phyloP scores from a whole-genome alignment of 2,329 filamentous ascomycete genomes.

The Trichophyton benhamiae region DNA sequence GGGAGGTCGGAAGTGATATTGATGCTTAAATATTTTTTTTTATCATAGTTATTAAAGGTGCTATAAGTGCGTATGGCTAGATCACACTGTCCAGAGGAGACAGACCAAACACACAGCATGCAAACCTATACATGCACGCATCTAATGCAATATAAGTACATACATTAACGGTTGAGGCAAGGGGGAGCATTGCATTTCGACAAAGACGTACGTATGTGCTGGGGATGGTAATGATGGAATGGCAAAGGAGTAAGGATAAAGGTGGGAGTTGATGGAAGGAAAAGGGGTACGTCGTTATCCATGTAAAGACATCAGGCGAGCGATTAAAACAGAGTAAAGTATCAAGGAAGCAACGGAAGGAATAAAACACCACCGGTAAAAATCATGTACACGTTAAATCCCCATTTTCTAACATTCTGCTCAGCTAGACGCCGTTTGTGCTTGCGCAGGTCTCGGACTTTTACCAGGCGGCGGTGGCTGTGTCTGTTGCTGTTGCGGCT shows the following conservation, averaged over 20 bases:
- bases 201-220: background rate
- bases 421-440: constrained; percentile 30
- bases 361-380: background rate
- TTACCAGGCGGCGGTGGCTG: background rate
- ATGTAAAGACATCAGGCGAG: constrained; percentile 1
- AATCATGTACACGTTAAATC: background rate
- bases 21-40: background rate
- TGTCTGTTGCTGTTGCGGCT: background rate
- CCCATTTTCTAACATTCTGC: background rate
- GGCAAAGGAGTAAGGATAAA: background rate
- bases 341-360: background rate
- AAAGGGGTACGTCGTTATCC: background rate
- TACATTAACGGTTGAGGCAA: background rate
- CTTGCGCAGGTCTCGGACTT: constrained; percentile 32
- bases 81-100: background rate
- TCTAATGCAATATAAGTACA: constrained; percentile 5
- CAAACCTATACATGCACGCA: constrained; percentile 4
- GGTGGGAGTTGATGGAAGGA: background rate
- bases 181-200: background rate
- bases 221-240: background rate
- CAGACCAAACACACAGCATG: background rate
- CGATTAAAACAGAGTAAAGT: background rate
- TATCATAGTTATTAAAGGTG: background rate
- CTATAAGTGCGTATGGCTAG: background rate
- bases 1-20: no score